Evolutionary conservation across 495 filamentous ascomycete species (phyloP).

Genomic region (Penicillium argentinense): DNA sequence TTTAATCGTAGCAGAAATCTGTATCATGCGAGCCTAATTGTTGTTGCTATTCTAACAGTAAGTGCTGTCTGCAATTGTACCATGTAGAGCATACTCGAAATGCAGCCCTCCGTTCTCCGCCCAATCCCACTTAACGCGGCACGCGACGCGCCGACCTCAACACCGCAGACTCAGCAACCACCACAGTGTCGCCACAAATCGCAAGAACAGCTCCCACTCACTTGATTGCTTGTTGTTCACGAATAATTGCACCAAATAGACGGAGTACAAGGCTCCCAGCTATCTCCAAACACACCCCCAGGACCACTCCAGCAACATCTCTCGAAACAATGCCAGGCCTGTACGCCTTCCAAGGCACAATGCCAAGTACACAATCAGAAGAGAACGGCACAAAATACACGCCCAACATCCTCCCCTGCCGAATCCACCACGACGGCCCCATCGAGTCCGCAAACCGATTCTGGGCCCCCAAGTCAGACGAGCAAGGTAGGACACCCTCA

Average conservation of each 20-base stretch:
- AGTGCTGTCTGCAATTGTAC: no score
- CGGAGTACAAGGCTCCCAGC: background rate
- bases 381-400: constrained; percentile 36
- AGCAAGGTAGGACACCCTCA: constrained; percentile 36
- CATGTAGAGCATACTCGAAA: no score
- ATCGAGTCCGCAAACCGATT: constrained; percentile 64
- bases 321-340: constrained; percentile 29
- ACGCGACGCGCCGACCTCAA: constrained; percentile 37
- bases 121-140: constrained; percentile 34
- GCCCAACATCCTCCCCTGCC: constrained; percentile 82
- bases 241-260: background rate
- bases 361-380: constrained; percentile 19
- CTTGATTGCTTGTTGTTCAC: no score
- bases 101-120: no score
- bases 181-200: no score
- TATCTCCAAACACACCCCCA: no score
- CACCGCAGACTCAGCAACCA: constrained; percentile 1
- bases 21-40: no score
- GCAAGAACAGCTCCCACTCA: no score
- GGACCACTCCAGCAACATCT: no score
- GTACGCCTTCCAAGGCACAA: constrained; percentile 39
- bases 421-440: constrained; percentile 75
- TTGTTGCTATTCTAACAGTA: no score
- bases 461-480: constrained; percentile 60
- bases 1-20: no score